Base-by-base conservation (phyloP, 2,329 filamentous ascomycete species). In the Aspergillus sclerotialis region DNA sequence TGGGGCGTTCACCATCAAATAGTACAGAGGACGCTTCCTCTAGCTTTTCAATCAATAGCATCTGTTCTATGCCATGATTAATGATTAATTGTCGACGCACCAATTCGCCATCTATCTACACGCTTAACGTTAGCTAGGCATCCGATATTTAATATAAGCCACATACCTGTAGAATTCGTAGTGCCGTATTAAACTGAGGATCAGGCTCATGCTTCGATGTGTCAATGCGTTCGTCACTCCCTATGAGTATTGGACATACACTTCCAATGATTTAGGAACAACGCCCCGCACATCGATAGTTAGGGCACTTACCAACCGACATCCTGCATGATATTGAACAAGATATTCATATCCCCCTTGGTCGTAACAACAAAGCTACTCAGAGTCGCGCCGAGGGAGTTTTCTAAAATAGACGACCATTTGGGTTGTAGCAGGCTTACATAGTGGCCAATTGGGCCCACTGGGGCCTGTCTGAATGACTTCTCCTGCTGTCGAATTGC, bases 61-160 rank as follows among this genome's bases (percentile, higher is more conserved):
- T 78, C 57, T 95, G 89, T 42, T 98, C 92, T 33, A 95, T 86
- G 5, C 67, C 64, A 47, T 87, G 75, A 42, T 80, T 82, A 55
- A 96, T 92, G 50, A 98, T 82, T 30, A 96, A 67, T 39, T 88
- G 81, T 40, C 87, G 83, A 32, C 80, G 80, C 13, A 95, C 81
- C 28, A 84, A 63, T 13, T 84, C 75, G 45, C 90, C 78, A 40
- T 92, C 84, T 42, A 96, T 84, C 60, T 87, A 40, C 32, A 18
- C 9, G 14, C 17, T 23, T 4, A 12, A 38, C 5, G 35, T 57
- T 38, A 57, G 49, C 21, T n/a, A n/a, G 26, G 9, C 16, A 12
- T 23, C 14, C 25, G 30, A n/a, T 19, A 31, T 29, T 18, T 14
- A 15, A 35, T 2, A 11, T 8, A 32, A 9, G 21, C 17, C 7